Percentiles rank a stretch among this genome's conserved stretches.
Conservation (phyloP, 768 basidiomycete species). For the Pleurotus giganteus region DNA sequence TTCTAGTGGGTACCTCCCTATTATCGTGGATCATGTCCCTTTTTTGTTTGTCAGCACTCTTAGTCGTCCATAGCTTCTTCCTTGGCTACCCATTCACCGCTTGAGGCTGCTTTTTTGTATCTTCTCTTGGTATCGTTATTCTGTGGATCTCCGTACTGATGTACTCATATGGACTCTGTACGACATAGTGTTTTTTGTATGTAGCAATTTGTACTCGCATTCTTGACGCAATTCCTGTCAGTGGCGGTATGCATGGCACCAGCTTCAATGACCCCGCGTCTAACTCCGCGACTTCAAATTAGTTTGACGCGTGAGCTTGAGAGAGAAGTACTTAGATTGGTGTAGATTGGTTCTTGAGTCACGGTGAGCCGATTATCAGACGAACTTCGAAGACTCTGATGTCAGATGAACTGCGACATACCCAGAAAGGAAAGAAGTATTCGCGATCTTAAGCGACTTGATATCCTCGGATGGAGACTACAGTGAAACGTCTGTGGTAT, state of each 20-base stretch:
- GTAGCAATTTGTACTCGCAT: background rate
- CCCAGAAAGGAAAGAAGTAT: slow-evolving; percentile 11
- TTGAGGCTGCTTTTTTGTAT: background rate
- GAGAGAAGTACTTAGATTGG: background rate
- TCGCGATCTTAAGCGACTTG: background rate
- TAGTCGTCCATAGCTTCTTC: background rate
- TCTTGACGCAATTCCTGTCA: background rate
- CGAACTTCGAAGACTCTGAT: background rate
- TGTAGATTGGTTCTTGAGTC: background rate
- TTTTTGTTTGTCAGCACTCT: background rate
- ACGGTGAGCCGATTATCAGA: background rate
- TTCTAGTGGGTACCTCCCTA: background rate
- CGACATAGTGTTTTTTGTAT: background rate
- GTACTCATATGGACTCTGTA: slow-evolving; percentile 9
- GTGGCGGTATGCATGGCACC: background rate
- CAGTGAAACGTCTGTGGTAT: too few species aligned
- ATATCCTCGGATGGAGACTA: background rate
- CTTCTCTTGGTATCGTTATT: background rate
- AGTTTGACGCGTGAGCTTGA: background rate
- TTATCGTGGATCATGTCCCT: background rate
- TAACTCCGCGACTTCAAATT: background rate
- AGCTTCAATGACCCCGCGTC: background rate
- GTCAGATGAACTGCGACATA: background rate
- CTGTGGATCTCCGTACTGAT: background rate
- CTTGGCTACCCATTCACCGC: background rate